Base-by-base conservation (phyloP, 495 filamentous ascomycete species). In the Cairneyella variabilis region DNA sequence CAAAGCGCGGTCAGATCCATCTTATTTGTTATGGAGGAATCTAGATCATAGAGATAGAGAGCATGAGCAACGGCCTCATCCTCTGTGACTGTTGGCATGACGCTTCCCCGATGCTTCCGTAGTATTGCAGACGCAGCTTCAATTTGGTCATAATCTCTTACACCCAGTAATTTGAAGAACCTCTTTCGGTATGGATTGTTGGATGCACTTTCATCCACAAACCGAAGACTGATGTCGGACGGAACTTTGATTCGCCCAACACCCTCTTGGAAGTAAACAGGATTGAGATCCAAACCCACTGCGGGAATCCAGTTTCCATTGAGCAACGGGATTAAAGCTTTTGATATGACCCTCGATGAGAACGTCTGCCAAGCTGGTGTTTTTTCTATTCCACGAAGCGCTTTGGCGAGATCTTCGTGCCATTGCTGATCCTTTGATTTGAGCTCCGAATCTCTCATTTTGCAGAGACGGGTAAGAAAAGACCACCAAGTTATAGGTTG, bases 351-450 rank as follows among this genome's bases (percentile, higher is more conserved):
- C 40, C 40, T 43, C 2, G 40, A 21, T 43, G 40, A 20, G 40
- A 43, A 43, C 5, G 40, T 43, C 17, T 2, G 16, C 40, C 40
- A 43, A 6, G 12, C 3, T 23, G 17, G 40, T 43, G 6, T 43
- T 14, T 20, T 23, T 6, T 43, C 14, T 43, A 43, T 21, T 20
- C 21, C 21, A 21, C 14, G 6, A 43, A 43, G 40, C 2, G 17
- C 16, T 23, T 43, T 43, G 17, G 40, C 40, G 21, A 43, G 40
- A 43, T 43, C 40, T 43, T 43, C 40, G 40, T 43, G 40, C 40
- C 40, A 43, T 3, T 20, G 21, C 40, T 14, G 40, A 43, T 43
- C 17, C 21, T 43, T 43, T 20, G 40, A 43, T 43, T 21, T 23
- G 3, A 43, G 21, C 21, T 21, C 40, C 40, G 40, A 43, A 43